phyloP scores from a whole-genome alignment of 2,329 filamentous ascomycete species.

The Geosmithia putterillii region DNA sequence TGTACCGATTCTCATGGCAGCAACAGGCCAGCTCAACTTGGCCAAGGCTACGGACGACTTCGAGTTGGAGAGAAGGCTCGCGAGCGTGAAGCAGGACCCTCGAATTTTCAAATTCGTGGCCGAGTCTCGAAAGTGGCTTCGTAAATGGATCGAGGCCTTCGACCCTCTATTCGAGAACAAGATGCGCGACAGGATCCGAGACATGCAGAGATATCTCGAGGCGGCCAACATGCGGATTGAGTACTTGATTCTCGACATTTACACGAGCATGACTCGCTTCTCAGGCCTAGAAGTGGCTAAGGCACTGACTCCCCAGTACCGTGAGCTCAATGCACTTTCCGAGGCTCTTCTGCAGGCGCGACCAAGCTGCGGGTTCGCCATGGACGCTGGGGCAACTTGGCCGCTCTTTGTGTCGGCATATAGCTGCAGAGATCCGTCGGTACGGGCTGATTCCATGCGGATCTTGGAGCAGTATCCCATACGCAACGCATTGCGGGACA shows the following conservation, averaged over 20 bases:
- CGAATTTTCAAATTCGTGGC: conserved; percentile 18
- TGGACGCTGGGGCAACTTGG: conserved; percentile 33
- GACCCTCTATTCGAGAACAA: conserved; percentile 18
- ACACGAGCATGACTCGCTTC: conserved; percentile 23
- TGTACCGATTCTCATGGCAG: conserved; percentile 19
- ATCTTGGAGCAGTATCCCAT: conserved; percentile 27
- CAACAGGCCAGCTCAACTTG: conserved; percentile 16
- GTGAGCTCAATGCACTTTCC: conserved; percentile 24
- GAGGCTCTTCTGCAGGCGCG: conserved; percentile 22
- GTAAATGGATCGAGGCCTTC: conserved; percentile 25
- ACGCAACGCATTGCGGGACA: conserved; percentile 30
- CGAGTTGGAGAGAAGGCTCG: conserved; percentile 16
- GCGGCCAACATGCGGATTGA: conserved; percentile 28
- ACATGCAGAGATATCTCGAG: conserved; percentile 16
- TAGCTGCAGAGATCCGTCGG: conserved; percentile 23
- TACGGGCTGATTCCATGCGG: conserved; percentile 25
- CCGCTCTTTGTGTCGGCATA: conserved; percentile 27
- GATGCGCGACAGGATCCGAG: conserved; percentile 9
- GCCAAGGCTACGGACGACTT: conserved; percentile 11
- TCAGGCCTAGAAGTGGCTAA: conserved; percentile 20
- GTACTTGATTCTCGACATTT: conserved; percentile 27
- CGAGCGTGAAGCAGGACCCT: conserved; percentile 15
- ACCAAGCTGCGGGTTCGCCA: conserved; percentile 26
- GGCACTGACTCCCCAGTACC: conserved; percentile 26
- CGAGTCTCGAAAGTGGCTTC: conserved; percentile 23